Percentiles rank a stretch among this genome's conserved stretches.
These are phyloP conservation scores for Lactarius indigo DNA, from an alignment of 768 basidiomycete genomes.

Conservation along the genomic window DNA sequence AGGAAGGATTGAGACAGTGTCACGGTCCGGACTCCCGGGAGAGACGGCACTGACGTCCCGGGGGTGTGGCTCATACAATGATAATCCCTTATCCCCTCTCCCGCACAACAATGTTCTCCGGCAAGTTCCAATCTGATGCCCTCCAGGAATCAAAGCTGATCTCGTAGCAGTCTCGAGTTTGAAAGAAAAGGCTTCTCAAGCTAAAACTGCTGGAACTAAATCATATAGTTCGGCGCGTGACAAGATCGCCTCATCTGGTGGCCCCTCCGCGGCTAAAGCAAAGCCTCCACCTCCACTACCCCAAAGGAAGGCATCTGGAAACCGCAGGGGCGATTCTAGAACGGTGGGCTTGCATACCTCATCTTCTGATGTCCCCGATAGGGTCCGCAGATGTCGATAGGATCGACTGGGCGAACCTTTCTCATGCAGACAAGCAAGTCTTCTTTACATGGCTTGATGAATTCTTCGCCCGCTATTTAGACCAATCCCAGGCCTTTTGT, in stretches of 20 bases:
- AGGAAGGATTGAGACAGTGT: too few species aligned
- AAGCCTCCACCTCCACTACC: constrained; percentile 10
- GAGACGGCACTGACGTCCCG: too few species aligned
- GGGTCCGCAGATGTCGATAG: constrained; percentile 15
- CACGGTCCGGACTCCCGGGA: too few species aligned
- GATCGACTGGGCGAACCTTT: constrained; percentile 63
- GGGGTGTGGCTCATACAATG: too few species aligned
- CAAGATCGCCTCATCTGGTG: background rate
- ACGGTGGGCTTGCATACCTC: background rate
- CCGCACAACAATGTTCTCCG: constrained; percentile 6
- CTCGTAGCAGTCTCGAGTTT: constrained; percentile 2
- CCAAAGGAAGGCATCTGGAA: background rate
- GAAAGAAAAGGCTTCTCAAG: constrained; percentile 17
- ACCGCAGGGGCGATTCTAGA: background rate
- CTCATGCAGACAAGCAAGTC: constrained; percentile 57
- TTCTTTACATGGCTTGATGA: constrained; percentile 83
- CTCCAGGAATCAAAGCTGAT: background rate
- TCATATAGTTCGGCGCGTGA: constrained; percentile 12
- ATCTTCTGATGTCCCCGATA: background rate
- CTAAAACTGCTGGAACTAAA: constrained; percentile 10
- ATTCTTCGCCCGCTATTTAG: constrained; percentile 56
- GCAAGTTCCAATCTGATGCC: background rate
- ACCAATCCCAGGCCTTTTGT: constrained; percentile 19
- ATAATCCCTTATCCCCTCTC: too few species aligned
- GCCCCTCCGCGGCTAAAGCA: background rate